Conservation (phyloP, 2,329 filamentous ascomycete genomes). For the Amylocarpus encephaloides region DNA sequence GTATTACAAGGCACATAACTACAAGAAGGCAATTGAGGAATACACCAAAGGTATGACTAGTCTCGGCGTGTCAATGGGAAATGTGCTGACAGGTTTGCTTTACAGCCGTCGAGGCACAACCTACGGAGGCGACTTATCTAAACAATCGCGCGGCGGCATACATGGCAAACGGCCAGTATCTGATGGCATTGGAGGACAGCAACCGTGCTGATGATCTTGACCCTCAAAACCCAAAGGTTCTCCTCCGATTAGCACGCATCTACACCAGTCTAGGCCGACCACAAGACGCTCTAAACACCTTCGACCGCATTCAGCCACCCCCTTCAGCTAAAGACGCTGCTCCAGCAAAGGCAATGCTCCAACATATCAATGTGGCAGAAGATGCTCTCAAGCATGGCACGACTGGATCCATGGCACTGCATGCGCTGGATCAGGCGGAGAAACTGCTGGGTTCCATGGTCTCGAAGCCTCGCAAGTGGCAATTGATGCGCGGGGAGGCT, state of each 20-base stretch:
- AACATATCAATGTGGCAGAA: slow-evolving; percentile 74
- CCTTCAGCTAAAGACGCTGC: slow-evolving; percentile 81
- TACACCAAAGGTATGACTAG: slow-evolving; percentile 76
- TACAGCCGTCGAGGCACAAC: slow-evolving; percentile 82
- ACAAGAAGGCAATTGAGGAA: slow-evolving; percentile 78
- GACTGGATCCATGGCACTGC: slow-evolving; percentile 83
- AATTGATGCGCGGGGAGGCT: slow-evolving; percentile 83
- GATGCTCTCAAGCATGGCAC: slow-evolving; percentile 68
- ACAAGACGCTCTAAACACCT: slow-evolving; percentile 77
- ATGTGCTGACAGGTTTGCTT: slow-evolving; percentile 11
- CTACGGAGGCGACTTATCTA: slow-evolving; percentile 79
- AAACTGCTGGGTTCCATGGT: slow-evolving; percentile 70
- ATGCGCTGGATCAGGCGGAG: slow-evolving; percentile 86
- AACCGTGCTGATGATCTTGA: slow-evolving; percentile 76
- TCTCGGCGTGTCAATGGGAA: background rate
- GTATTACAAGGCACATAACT: slow-evolving; percentile 93
- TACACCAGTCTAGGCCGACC: slow-evolving; percentile 83
- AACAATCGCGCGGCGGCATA: slow-evolving; percentile 93
- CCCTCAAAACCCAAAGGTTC: slow-evolving; percentile 77
- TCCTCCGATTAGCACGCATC: slow-evolving; percentile 81
- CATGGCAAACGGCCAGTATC: slow-evolving; percentile 78
- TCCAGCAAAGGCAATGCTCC: slow-evolving; percentile 76
- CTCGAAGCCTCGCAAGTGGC: slow-evolving; percentile 84
- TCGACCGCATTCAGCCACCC: slow-evolving; percentile 70
- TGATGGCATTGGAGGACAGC: slow-evolving; percentile 80